Evolutionary conservation across 345 rosid genomes (phyloP).

Genomic region (Mangifera indica): DNA sequence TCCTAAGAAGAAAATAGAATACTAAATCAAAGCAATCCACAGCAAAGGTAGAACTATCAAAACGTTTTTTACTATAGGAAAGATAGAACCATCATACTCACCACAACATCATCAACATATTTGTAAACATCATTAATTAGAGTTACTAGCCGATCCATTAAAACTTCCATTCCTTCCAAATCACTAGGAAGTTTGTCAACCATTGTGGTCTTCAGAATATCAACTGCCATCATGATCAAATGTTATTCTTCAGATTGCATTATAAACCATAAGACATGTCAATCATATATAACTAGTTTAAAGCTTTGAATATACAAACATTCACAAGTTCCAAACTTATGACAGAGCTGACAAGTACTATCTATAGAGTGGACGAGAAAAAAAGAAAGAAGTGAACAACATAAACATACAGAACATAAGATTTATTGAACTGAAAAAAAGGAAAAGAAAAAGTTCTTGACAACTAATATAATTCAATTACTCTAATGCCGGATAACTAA

Average conservation of each 20-base stretch:
- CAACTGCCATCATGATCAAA: constrained; percentile 39
- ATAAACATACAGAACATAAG: not conserved
- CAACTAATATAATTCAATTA: not conserved
- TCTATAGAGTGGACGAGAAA: not conserved
- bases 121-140: constrained; percentile 69
- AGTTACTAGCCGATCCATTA: constrained; percentile 69
- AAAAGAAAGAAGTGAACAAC: not conserved
- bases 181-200: constrained; percentile 89
- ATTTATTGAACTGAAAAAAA: not conserved
- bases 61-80: too few species aligned
- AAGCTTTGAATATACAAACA: not conserved
- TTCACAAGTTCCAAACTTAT: not conserved
- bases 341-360: not conserved
- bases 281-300: not conserved
- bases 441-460: not conserved
- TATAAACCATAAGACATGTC: not conserved
- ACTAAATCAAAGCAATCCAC: constrained; percentile 10
- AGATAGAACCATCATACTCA: constrained; percentile 28
- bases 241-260: constrained; percentile 7
- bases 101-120: constrained; percentile 88
- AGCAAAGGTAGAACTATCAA: not conserved
- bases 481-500: too few species aligned
- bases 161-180: constrained; percentile 96
- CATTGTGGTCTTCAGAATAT: constrained; percentile 60
- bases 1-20: constrained; percentile 44